Conservation (phyloP, 495 filamentous ascomycete genomes). For the Tuber borchii region DNA sequence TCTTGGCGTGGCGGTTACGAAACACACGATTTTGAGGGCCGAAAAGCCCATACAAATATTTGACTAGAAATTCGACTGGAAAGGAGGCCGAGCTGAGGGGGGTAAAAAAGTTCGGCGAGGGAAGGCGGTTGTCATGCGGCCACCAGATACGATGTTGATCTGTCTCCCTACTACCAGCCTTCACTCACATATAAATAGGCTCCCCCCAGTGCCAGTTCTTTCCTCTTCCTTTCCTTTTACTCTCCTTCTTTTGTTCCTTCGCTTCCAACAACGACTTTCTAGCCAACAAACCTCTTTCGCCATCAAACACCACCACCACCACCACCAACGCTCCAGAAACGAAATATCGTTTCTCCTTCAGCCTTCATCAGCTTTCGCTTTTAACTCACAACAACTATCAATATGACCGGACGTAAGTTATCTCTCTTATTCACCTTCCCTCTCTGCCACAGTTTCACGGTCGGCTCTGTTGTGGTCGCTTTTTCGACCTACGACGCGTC, state of each 20-base stretch:
- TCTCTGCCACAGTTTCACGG: conserved; percentile 39
- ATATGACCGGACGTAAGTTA: conserved; percentile 95
- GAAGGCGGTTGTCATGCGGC: conserved; percentile 39
- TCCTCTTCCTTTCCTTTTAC: conserved; percentile 37
- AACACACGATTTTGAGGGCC: conserved; percentile 33
- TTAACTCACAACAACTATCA: conserved; percentile 44
- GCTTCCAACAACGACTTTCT: conserved; percentile 39
- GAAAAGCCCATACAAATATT: conserved; percentile 42
- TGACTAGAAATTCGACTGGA: conserved; percentile 32
- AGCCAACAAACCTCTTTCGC: conserved; percentile 33
- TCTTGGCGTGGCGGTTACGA: background rate
- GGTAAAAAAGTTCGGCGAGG: conserved; percentile 36
- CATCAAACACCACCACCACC: conserved; percentile 45
- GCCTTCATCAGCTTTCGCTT: background rate
- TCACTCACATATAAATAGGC: conserved; percentile 40
- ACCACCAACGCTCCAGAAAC: conserved; percentile 34
- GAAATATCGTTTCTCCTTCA: background rate
- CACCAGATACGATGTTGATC: conserved; percentile 6
- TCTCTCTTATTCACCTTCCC: conserved; percentile 11
- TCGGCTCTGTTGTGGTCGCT: conserved; percentile 37
- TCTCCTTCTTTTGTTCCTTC: conserved; percentile 37
- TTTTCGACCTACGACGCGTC: conserved; percentile 31
- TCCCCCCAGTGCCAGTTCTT: conserved; percentile 17
- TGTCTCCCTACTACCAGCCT: conserved; percentile 25
- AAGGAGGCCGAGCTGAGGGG: conserved; percentile 32